Evolutionary conservation across 2,329 filamentous ascomycete species (phyloP).

Genomic region (Hymenoscyphus occultus): DNA sequence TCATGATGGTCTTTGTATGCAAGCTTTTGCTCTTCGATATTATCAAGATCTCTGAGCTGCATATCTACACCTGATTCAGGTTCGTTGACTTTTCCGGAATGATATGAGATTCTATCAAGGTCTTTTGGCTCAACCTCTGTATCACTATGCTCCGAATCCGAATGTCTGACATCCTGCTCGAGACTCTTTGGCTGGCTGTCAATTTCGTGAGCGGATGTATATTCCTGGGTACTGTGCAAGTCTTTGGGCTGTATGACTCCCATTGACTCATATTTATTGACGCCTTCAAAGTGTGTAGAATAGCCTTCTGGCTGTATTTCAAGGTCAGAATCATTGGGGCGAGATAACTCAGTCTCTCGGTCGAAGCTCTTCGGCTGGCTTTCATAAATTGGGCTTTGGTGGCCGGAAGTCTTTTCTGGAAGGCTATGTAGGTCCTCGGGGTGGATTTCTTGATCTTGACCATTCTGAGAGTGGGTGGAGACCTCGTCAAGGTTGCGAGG

Average conservation of each 20-base stretch:
- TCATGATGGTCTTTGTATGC: background rate
- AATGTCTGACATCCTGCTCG: background rate
- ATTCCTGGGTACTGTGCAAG: background rate
- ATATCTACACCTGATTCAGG: background rate
- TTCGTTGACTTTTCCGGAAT: no score
- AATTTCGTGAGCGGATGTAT: background rate
- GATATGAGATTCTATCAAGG: background rate
- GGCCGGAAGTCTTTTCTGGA: background rate
- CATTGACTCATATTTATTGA: background rate
- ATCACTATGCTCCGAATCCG: background rate
- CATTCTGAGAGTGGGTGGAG: no score
- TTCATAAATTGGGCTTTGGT: background rate
- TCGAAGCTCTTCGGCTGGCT: background rate
- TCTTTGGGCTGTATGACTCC: background rate
- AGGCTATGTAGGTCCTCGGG: background rate
- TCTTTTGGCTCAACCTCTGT: background rate
- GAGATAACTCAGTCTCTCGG: background rate
- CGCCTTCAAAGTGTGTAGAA: background rate
- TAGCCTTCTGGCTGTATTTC: background rate
- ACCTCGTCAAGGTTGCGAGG: no score
- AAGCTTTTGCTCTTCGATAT: background rate
- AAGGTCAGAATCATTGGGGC: background rate
- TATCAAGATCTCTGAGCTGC: background rate
- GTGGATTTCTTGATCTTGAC: no score
- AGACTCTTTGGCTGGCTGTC: background rate